Evolutionary conservation across 495 filamentous ascomycete species (phyloP), one percentile per base, ranked within the genome.

Genomic region (Xanthoparmelia taractica): DNA sequence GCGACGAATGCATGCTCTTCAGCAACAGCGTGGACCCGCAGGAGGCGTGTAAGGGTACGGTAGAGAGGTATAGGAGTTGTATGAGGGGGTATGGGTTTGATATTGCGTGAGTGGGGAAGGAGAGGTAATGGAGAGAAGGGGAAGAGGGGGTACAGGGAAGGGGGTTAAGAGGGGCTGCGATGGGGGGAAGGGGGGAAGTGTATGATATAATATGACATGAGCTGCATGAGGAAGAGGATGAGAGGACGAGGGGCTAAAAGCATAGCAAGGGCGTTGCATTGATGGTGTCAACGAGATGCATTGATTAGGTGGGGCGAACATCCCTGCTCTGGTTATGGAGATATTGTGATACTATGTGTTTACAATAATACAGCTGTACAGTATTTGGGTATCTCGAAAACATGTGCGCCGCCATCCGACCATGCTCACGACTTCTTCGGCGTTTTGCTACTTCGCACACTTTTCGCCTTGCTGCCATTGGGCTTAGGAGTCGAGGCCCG

Each of bases 1-100:
- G 94, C 64, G 94, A 98, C 75, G 94, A 98, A 77, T 98, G 94
- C 80, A 97, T 98, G 93, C 88, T 98, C 23, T 96, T 97, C 77
- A 92, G 88, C 61, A 90, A 84, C 65, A 78, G 84, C 65, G 82
- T 84, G 63, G 85, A 95, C 70, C 87, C 92, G 36, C 82, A 90
- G 69, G 72, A 80, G 67, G 90, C 92, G 65, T 98, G 94, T 79
- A 78, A 85, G 73, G 80, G 86, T 18, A 83, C 86, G 61, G 88
- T 98, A 66, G 85, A 91, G 18, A 83, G 86, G 68, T 98, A 98
- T 77, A 85, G 87, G 82, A 84, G 76, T 60, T 98, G 94, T 73
- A 98, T 98, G 94, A 85, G 84, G 45, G 88, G 92, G 25, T 97
- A 87, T 72, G 94, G 94, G 40, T 98, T 97, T 80, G 86, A 89